Evolutionary conservation across 2,329 filamentous ascomycete genomes (phyloP).

Genomic region (Periconia sp.): DNA sequence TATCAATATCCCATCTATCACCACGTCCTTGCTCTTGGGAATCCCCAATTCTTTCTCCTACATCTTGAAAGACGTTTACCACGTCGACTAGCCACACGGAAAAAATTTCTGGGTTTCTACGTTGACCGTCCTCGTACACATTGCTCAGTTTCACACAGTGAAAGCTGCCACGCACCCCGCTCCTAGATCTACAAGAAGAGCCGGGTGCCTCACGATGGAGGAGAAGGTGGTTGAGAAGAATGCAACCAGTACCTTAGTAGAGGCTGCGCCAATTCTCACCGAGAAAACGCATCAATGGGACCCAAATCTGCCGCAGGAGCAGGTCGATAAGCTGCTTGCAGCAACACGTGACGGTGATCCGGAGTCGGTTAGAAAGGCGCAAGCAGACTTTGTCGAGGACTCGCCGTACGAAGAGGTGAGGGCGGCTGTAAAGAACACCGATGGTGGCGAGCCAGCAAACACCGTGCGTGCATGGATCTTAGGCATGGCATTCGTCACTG

Average conservation of each 20-base stretch:
- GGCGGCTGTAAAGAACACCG: constrained; percentile 53
- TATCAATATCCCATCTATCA: no score
- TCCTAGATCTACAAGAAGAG: no score
- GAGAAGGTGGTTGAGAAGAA: constrained; percentile 2
- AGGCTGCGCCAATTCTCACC: constrained; percentile 8
- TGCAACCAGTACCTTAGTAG: constrained; percentile 8
- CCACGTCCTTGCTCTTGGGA: no score
- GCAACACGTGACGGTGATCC: constrained; percentile 23
- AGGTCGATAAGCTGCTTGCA: constrained; percentile 22
- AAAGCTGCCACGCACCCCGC: no score
- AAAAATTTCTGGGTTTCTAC: no score
- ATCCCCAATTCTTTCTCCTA: no score
- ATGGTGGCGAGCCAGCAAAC: constrained; percentile 52
- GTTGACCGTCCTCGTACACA: no score
- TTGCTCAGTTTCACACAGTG: no score
- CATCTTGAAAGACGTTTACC: no score
- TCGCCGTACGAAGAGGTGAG: constrained; percentile 38
- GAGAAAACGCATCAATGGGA: constrained; percentile 29
- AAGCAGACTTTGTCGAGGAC: constrained; percentile 23
- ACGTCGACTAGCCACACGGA: no score
- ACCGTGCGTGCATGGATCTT: constrained; percentile 55
- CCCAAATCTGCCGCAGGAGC: constrained; percentile 26
- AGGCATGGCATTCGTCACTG: constrained; percentile 52
- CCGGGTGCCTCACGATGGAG: constrained; percentile 13
- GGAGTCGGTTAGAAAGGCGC: constrained; percentile 17